A percentile compares a stretch with the other conserved stretches of the same genome.
These are phyloP conservation scores for Dryadomyces quercivorus DNA, from an alignment of 2,329 filamentous ascomycete genomes.

Conservation along the genomic window DNA sequence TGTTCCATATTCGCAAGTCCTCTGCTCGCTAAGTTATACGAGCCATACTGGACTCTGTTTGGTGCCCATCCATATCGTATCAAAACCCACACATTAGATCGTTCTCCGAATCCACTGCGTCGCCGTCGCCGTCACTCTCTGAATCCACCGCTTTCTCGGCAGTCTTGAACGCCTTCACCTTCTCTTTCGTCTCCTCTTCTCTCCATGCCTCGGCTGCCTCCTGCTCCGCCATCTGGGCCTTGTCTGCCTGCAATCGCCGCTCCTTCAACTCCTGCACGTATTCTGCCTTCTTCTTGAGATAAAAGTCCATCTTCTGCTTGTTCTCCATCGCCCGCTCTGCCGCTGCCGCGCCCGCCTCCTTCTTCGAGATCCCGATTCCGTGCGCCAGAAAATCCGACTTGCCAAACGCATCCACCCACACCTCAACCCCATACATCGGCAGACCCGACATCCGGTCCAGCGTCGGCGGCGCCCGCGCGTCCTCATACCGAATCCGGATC, in stretches of 20 bases:
- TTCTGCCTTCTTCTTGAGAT: constrained; percentile 34
- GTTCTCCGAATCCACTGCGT: no score
- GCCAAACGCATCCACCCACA: constrained; percentile 58
- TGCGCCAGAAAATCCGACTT: constrained; percentile 49
- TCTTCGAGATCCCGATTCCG: constrained; percentile 54
- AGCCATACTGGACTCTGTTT: no score
- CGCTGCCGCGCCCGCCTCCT: constrained; percentile 56
- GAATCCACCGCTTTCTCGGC: neutral
- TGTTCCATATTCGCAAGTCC: no score
- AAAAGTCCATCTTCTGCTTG: constrained; percentile 47
- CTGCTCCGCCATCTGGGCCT: neutral
- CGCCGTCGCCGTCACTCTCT: neutral
- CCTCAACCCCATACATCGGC: constrained; percentile 48
- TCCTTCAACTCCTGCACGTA: constrained; percentile 22
- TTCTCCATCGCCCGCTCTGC: constrained; percentile 52
- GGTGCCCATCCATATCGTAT: no score
- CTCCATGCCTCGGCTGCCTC: neutral
- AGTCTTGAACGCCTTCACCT: neutral
- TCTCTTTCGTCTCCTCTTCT: neutral
- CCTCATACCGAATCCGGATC: constrained; percentile 48
- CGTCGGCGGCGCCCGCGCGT: constrained; percentile 37
- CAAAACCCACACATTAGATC: no score
- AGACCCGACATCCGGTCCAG: constrained; percentile 42
- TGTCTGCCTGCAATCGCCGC: neutral
- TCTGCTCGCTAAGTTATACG: no score